A percentile compares a stretch with the other conserved stretches of the same genome.
These are phyloP conservation scores for Monosporascus ibericus DNA, from an alignment of 2,329 filamentous ascomycete genomes.

Conservation along the genomic window DNA sequence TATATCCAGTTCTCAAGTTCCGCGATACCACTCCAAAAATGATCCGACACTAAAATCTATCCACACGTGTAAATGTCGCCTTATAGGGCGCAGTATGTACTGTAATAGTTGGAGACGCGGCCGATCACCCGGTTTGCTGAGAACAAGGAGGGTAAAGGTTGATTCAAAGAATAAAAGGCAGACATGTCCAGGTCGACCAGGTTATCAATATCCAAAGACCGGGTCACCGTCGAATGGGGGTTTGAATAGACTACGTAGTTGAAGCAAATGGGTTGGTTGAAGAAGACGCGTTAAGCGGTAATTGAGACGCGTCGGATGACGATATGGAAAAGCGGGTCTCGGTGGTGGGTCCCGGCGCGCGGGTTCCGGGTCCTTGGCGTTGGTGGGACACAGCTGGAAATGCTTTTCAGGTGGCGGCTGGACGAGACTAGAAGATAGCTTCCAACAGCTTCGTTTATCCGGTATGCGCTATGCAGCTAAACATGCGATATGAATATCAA, in stretches of 20 bases:
- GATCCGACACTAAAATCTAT: neutral
- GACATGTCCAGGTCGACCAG: no score
- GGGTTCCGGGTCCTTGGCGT: no score
- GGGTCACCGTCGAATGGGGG: neutral
- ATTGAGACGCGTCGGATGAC: neutral
- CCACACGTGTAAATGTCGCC: neutral
- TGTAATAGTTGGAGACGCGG: no score
- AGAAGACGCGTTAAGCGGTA: neutral
- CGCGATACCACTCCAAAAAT: neutral
- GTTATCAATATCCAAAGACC: no score
- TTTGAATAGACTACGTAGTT: neutral
- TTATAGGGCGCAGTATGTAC: neutral
- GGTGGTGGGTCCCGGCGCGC: no score
- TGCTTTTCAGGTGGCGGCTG: slow-evolving; percentile 3
- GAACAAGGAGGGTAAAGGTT: neutral
- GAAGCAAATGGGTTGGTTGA: neutral
- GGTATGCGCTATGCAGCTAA: no score
- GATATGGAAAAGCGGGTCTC: neutral
- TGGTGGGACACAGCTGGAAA: no score
- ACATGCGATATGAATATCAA: no score
- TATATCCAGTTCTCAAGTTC: neutral
- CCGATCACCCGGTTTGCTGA: neutral
- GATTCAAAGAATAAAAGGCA: neutral
- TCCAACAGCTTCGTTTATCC: no score
- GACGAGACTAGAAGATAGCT: slow-evolving; percentile 1